Conservation (phyloP, 1,284 basidiomycete genomes). For the Ceratobasidium sp. region DNA sequence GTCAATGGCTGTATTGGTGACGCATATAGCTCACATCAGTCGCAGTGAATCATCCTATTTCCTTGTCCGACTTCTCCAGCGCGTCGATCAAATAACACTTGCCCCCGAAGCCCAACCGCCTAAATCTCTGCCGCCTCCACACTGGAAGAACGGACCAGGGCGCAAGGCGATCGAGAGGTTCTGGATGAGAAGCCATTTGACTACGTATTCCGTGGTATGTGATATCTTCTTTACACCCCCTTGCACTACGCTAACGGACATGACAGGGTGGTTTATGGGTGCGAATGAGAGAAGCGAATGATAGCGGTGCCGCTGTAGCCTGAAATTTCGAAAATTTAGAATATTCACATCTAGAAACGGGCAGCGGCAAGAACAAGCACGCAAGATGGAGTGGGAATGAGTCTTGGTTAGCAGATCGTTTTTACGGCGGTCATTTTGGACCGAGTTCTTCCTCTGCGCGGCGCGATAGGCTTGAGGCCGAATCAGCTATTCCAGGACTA, state of each 20-base stretch:
- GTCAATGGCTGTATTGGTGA: constrained; percentile 38
- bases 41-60: constrained; percentile 56
- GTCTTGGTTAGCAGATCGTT: no score
- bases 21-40: constrained; percentile 49
- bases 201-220: constrained; percentile 55
- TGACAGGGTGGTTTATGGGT: constrained; percentile 31
- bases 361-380: not conserved
- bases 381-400: no score
- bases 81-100: constrained; percentile 56
- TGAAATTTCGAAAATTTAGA: not conserved
- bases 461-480: no score
- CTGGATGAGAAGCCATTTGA: constrained; percentile 52
- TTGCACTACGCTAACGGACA: not conserved
- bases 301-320: not conserved
- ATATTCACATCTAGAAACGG: not conserved
- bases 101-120: constrained; percentile 55
- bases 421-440: no score
- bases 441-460: no score
- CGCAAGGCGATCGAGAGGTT: constrained; percentile 55
- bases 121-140: constrained; percentile 50
- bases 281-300: constrained; percentile 21
- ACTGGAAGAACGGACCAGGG: constrained; percentile 50
- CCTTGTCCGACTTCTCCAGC: constrained; percentile 56
- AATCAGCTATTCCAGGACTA: no score
- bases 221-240: not conserved